phyloP scores from a whole-genome alignment of 768 basidiomycete genomes.

The Russula ochroleuca region DNA sequence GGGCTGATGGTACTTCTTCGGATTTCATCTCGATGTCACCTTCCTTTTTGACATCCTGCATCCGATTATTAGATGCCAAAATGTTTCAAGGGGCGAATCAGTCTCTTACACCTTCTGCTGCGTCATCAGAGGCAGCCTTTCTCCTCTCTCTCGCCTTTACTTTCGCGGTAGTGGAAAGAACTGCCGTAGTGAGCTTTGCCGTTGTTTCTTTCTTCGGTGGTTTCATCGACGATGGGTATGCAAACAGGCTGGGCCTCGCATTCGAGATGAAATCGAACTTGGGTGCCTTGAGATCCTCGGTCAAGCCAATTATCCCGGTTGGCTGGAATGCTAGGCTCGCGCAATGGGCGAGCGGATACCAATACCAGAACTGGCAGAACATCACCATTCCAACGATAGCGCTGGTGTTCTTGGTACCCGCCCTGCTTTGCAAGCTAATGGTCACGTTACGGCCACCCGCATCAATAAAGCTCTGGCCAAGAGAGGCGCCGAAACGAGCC shows the following conservation, averaged over 20 bases:
- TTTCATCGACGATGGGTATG: conserved; percentile 82
- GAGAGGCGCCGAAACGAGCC: conserved; percentile 94
- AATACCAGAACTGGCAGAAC: conserved; percentile 99
- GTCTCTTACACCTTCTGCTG: conserved; percentile 75
- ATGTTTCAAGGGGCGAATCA: background rate
- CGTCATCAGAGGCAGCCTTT: conserved; percentile 79
- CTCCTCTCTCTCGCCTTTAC: conserved; percentile 94
- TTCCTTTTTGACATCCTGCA: conserved; percentile 50
- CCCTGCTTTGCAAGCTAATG: conserved; percentile 87
- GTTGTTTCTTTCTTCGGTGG: conserved; percentile 91
- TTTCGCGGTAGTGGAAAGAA: conserved; percentile 94
- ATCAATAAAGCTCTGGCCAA: conserved; percentile 96
- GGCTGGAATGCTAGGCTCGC: conserved; percentile 91
- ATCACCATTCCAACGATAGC: conserved; percentile 97
- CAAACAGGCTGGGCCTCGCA: conserved; percentile 85
- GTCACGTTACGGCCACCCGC: conserved; percentile 96
- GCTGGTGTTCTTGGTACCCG: conserved; percentile 87
- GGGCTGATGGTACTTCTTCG: conserved; percentile 45
- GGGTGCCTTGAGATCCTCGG: conserved; percentile 85
- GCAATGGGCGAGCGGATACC: conserved; percentile 96
- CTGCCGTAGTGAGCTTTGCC: conserved; percentile 89
- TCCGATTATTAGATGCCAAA: conserved; percentile 46
- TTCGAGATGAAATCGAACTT: conserved; percentile 90
- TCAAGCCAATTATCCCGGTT: conserved; percentile 90
- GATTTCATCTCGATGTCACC: conserved; percentile 77